Evolutionary conservation across 257 asterid species (phyloP), one percentile per base, ranked within the genome.

Genomic region (Solanum chiquidenum): DNA sequence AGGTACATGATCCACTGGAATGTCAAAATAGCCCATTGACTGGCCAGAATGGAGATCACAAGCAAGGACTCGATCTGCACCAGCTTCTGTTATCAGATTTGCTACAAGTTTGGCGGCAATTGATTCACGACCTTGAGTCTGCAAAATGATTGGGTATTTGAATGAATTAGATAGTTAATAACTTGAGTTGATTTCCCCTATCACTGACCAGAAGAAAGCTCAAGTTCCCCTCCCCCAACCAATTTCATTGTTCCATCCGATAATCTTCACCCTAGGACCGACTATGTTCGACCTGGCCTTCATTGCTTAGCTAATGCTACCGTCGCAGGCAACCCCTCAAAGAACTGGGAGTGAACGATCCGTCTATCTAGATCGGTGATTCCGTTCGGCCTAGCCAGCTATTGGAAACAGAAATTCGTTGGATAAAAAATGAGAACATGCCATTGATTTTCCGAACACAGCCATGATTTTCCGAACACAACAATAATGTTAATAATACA

Each of bases 31-130:
- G 86, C 98, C 98, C 95, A 96, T 94, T 88, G 98, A 94, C 89
- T 95, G 98, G 58, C 98, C 98, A 75, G 98, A 96, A 90, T 96
- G 98, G 84, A 96, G 95, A 91, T 96, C 98, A 93, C 98, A 96
- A 85, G 98, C 96, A 90, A 96, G 96, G 89, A 96, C 96, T 68
- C 98, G 96, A 92, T 96, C 96, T 82, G 98, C 98, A 86, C 98
- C 98, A 86, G 98, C 91, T 91, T 94, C 96, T 25, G 98, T 95
- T 69, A 96, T 95, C 83, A 95, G 93, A 88, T 96, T 96, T 86
- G 98, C 95, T 44, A 96, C 98, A 90, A 96, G 87, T 92, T 95
- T 96, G 87, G 98, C 98, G 66, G 98, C 98, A 89, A 96, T 96
- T 29, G 98, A 95, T 88, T 96, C 98, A 89, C 98, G 95, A 7